Evolutionary conservation across 1,139 yeast species (phyloP), one percentile per base, ranked within the genome.

Genomic region (Groenewaldozyma sp.): DNA sequence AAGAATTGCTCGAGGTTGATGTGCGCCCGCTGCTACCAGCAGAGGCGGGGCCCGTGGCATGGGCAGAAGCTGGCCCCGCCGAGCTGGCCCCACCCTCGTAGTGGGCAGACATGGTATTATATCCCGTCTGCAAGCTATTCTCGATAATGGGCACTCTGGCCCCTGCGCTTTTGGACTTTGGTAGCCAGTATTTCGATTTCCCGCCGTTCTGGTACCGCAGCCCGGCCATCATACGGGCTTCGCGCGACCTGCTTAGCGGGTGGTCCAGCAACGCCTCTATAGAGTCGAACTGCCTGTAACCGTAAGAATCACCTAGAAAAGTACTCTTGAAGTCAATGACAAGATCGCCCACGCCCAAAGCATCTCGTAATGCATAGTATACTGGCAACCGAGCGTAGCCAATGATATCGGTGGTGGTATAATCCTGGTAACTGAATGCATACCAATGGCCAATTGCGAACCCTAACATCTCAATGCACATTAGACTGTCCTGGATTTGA

Each of bases 371-470:
- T 0, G 96, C 94, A 48, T 73, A 70, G 38, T 51, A 54, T 19
- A 78, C 69, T 22, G 73, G 65, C 38, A 86, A 54, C 39, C 94
- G 65, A 0, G 84, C 91, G 47, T 79, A 75, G 18, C 71, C 73
- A 1, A 91, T 88, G 42, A 82, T 63, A 5, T 62, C 62, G 4
- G 72, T 59, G 2, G 75, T 65, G 2, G 81, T 73, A 56, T 81
- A 91, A 31, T 87, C 94, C 4, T 65, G 64, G 60, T 81, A 82
- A 5, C 86, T 76, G 58, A 91, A 91, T 0, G 97, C 88, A 34
- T 70, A 59, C 81, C 91, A 80, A 63, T 91, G 98, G 10, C 94
- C 82, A 26, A 82, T 62, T 0, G 97, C 87, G 65, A 91, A 91
- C 3, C 78, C 83, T 16, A 88, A 70, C 67, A 91, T 71, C 55